Percentiles rank a stretch among this genome's conserved stretches.
Evolutionary conservation across 306 rosid species (phyloP).

Genomic region (Prunus dulcis): DNA sequence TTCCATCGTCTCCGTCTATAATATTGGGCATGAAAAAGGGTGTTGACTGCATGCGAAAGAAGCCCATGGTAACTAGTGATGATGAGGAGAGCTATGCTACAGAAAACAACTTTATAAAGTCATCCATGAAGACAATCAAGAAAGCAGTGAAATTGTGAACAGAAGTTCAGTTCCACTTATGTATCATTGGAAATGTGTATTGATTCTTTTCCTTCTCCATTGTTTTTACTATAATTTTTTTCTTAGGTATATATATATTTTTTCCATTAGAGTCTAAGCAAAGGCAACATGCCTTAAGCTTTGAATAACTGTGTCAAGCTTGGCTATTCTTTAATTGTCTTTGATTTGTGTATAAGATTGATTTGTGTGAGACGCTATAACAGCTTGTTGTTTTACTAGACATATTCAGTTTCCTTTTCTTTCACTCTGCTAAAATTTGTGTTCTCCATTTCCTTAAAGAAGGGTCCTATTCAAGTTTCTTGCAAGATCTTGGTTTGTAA

Average conservation of each 20-base stretch:
- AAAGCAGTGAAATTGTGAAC: conserved; percentile 56
- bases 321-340: conserved; percentile 18
- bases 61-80: conserved; percentile 45
- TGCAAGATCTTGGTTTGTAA: not conserved
- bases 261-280: conserved; percentile 20
- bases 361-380: conserved; percentile 30
- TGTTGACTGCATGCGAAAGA: conserved; percentile 69
- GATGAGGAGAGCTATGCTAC: conserved; percentile 39
- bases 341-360: conserved; percentile 41
- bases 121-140: conserved; percentile 68
- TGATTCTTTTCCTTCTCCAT: conserved; percentile 7
- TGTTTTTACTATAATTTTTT: not conserved
- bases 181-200: not conserved
- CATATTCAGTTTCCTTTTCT: not conserved
- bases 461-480: not conserved
- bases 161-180: not conserved
- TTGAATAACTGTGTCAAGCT: conserved; percentile 33
- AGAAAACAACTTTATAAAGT: conserved; percentile 48
- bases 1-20: conserved; percentile 91
- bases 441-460: not conserved
- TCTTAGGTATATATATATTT: not conserved
- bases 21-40: conserved; percentile 71
- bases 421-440: not conserved
- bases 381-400: conserved; percentile 43
- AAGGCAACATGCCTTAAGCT: conserved; percentile 1